A percentile compares a stretch with the other conserved stretches of the same genome.
These are phyloP conservation scores for Colletotrichum eleusines DNA, from an alignment of 2,329 filamentous ascomycete species.

Conservation along the genomic window DNA sequence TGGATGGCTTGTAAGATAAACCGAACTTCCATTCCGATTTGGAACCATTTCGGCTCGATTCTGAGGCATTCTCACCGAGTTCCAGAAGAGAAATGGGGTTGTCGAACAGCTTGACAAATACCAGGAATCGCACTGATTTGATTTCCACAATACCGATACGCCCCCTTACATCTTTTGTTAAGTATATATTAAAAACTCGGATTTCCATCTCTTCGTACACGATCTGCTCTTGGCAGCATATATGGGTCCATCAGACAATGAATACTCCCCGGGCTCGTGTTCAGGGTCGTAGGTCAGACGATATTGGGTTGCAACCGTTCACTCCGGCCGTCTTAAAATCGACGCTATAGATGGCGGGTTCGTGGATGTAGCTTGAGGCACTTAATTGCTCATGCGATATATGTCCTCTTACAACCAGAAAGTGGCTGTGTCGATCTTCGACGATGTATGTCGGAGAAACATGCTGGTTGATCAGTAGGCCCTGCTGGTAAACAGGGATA, in stretches of 20 bases:
- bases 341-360: background rate
- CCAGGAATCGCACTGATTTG: too few species aligned
- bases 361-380: too few species aligned
- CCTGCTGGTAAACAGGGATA: constrained; percentile 11
- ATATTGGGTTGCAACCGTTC: background rate
- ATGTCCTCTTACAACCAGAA: background rate
- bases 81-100: background rate
- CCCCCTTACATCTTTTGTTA: background rate
- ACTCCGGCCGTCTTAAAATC: background rate
- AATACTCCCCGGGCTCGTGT: too few species aligned
- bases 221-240: background rate
- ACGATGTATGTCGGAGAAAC: constrained; percentile 25
- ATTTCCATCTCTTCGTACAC: background rate
- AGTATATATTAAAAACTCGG: background rate
- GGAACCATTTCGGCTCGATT: background rate
- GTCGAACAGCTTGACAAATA: background rate
- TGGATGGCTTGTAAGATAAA: background rate
- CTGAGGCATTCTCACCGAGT: background rate
- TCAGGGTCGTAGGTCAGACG: background rate
- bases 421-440: constrained; percentile 31
- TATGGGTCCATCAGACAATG: background rate
- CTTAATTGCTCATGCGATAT: background rate
- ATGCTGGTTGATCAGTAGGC: constrained; percentile 1
- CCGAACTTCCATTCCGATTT: background rate
- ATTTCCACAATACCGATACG: too few species aligned